Percentiles rank a stretch among this genome's conserved stretches.
These are phyloP conservation scores for Tuber umbilicatum DNA, from an alignment of 495 filamentous ascomycete genomes.

Conservation along the genomic window DNA sequence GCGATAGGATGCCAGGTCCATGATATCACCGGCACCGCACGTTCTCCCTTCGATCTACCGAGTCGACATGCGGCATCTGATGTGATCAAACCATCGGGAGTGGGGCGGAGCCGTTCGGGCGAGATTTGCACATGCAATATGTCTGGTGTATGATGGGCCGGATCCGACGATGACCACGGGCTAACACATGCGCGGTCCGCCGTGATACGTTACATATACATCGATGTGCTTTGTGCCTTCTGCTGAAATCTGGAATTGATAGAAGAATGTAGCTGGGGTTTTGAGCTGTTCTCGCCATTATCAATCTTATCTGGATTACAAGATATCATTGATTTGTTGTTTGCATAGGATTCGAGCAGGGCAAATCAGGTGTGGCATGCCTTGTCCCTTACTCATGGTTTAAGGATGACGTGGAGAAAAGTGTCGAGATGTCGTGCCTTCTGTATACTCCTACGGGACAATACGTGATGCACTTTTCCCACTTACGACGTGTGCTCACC, in stretches of 20 bases:
- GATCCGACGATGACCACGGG: neutral
- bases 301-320: neutral
- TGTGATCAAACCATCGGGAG: neutral
- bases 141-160: neutral
- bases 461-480: neutral
- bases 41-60: neutral
- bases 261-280: neutral
- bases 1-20: neutral
- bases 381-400: neutral
- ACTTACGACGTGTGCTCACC: neutral
- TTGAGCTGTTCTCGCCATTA: neutral
- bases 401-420: neutral
- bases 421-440: neutral
- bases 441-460: neutral
- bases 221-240: neutral
- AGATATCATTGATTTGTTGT: neutral
- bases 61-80: neutral
- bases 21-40: neutral
- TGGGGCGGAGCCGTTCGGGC: neutral
- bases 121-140: neutral
- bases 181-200: neutral
- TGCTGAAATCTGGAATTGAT: neutral
- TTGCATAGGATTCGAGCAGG: neutral
- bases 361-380: neutral
- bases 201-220: neutral